Conservation (phyloP, 2,329 filamentous ascomycete species). For the Colletotrichum sp. region DNA sequence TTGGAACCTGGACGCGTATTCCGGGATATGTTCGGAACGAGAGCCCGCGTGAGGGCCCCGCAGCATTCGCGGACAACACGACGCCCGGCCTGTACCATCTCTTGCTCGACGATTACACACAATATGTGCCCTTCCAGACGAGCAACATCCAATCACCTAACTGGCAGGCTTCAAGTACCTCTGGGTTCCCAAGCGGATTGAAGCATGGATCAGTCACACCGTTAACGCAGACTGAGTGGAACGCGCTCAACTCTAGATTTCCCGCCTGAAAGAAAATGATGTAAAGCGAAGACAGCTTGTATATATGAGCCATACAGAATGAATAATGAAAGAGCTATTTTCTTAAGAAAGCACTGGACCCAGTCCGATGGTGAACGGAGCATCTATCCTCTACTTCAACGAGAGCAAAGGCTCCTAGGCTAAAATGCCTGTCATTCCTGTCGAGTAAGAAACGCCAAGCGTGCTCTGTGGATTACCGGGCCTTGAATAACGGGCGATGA, state of each 20-base stretch:
- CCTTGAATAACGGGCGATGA: background rate
- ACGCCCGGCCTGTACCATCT: constrained; percentile 41
- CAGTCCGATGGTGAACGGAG: background rate
- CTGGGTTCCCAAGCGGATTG: constrained; percentile 45
- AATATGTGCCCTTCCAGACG: constrained; percentile 51
- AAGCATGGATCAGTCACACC: constrained; percentile 54
- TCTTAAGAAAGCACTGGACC: background rate
- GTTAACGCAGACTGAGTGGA: constrained; percentile 44
- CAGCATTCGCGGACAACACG: constrained; percentile 40
- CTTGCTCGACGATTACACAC: constrained; percentile 47
- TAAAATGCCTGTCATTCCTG: background rate
- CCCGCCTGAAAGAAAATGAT: background rate
- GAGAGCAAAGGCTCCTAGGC: background rate
- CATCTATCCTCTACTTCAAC: background rate
- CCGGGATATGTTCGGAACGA: constrained; percentile 36
- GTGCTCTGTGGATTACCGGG: background rate
- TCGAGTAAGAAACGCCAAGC: background rate
- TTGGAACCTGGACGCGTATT: constrained; percentile 51
- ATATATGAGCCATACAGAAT: background rate
- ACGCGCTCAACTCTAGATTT: constrained; percentile 29
- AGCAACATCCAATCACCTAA: constrained; percentile 38
- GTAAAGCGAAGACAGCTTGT: background rate
- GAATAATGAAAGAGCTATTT: background rate
- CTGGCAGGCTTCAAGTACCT: constrained; percentile 41
- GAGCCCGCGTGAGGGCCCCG: constrained; percentile 39